Base-by-base conservation (phyloP, 768 basidiomycete species). In the Auricularia sp. region DNA sequence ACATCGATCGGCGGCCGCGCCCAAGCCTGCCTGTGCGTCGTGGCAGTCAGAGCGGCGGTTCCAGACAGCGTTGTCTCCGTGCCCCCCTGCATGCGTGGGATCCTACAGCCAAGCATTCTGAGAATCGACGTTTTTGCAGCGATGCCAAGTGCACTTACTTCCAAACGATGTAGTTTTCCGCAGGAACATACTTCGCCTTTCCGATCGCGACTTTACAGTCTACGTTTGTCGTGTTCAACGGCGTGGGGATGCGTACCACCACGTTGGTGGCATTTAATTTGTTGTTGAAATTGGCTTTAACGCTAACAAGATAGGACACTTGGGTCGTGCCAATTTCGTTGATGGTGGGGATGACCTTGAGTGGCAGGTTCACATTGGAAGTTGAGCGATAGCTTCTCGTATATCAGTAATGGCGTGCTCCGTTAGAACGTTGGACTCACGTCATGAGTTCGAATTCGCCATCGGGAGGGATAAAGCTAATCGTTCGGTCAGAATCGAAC, bases 371-470 rank as follows among this genome's bases (percentile, higher is more conserved):
- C 71, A 99, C 90, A 71, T 98, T 98, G 14, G 92, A 86, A 0
- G 97, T 98, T 14, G 94, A 87, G 33, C 97, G 93, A 71, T 99
- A 99, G 70, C 96, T 98, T 69, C 21, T 62, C 3, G 47, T 21
- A 21, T 51, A 51, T 51, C 21, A 51, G 47, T 51, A 6, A 18
- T 44, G 1, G 43, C 47, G 47, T 10, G 47, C 14, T n/a, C 47
- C 44, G 11, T 62, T 23, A 64, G 58, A 54, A 44, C 16, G 53
- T 23, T 36, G 23, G 3, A 75, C 87, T 68, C 63, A 90, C 93
- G 86, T 83, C 97, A 99, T 98, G 44, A 99, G 80, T 75, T 99
- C 97, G 69, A 99, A 99, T 74, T 99, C 97, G 34, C 97, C 97
- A 71, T 99, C 97, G 2, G 97, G 97, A 0, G 97, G 97, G 42